phyloP scores from a whole-genome alignment of 2,329 filamentous ascomycete genomes.

The Aspergillus japonicus region DNA sequence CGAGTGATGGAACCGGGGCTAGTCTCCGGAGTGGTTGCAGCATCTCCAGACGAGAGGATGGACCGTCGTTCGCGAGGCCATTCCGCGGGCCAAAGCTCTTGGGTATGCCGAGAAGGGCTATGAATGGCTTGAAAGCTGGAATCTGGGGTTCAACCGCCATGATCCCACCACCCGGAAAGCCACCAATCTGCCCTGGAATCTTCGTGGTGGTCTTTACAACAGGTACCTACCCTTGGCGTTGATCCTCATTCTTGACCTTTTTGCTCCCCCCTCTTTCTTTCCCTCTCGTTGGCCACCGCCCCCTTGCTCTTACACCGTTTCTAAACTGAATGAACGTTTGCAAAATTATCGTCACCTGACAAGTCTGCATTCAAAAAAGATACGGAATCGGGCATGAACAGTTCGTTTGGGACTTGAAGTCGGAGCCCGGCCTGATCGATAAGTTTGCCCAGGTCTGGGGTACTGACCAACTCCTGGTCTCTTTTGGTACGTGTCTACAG shows the following conservation, averaged over 20 bases:
- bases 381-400: background rate
- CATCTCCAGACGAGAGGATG: background rate
- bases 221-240: background rate
- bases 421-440: background rate
- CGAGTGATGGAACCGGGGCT: too few relatives aligned
- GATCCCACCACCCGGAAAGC: background rate
- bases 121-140: constrained; percentile 1
- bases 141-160: background rate
- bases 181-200: background rate
- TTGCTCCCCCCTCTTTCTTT: too few relatives aligned
- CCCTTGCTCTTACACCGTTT: too few relatives aligned
- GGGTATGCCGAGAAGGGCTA: background rate
- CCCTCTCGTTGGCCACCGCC: too few relatives aligned
- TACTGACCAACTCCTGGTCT: background rate
- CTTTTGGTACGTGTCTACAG: background rate
- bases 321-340: background rate
- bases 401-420: constrained; percentile 1
- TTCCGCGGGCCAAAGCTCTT: background rate
- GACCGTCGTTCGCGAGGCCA: background rate
- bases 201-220: background rate
- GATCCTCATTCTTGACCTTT: too few relatives aligned
- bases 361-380: too few relatives aligned
- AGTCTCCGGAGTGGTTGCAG: too few relatives aligned
- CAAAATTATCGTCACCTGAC: too few relatives aligned
- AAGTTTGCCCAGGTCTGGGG: background rate